Base-by-base conservation (phyloP, 1,139 yeast genomes). In the Hyphopichia fennica region DNA sequence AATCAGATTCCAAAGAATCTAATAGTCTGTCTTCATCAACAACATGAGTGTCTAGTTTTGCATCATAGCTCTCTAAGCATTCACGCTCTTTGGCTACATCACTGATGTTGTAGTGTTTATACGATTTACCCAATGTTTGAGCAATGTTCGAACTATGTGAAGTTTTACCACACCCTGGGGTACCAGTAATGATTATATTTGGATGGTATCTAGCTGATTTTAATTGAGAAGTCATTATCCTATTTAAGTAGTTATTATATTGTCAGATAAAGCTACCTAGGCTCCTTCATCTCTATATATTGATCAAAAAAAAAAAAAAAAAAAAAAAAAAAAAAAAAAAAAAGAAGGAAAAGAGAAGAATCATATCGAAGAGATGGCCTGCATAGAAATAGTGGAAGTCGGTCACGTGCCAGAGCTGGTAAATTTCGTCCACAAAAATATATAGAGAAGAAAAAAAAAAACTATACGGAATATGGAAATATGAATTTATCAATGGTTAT, bases 121-220 rank as follows among this genome's bases (percentile, higher is more conserved):
- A 77, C 15, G 63, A 60, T 13, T 57, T 67, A 18, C 65, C 72
- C 7, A 83, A 60, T 4, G 17, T 15, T 44, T 75, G 76, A 36
- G 78, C 69, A 7, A 74, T 79, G 43, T 75, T 69, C 53, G 80
- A 83, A 3, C 93, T 81, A 54, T 91, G 97, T 16, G 93, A 83
- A 1, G 97, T 80, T 58, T 93, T 93, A 13, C 99, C 99, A 54
- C 97, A 89, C 0, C 99, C 98, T 13, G 99, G 99, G 1, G 99
- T 95, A 3, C 99, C 99, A 6, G 98, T 93, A 40, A 93, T 78
- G 33, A 95, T 80, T 36, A 93, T 83, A 61, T 95, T 95, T 11
- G 96, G 96, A 32, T 69, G 60, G 34, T 56, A 60, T 61, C 88
- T 72, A n/a, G 9, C 11, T 13, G 35, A 25, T 11, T 25, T 25